A percentile compares a stretch with the other conserved stretches of the same genome.
Conservation (phyloP, 176 grass and related monocot genomes). For the Carex myosuroides region DNA sequence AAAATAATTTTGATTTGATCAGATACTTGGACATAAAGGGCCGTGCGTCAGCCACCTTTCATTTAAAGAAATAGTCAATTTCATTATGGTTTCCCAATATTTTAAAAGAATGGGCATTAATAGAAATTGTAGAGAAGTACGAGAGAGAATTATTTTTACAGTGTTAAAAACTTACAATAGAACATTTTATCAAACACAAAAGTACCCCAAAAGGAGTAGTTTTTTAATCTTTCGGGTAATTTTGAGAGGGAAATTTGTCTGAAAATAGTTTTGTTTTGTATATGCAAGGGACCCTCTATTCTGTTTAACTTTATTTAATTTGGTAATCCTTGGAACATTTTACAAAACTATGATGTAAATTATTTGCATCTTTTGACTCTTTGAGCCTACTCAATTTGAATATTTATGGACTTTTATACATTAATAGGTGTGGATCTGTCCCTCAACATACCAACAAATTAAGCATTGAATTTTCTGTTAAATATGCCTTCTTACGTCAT, state of each 20-base stretch:
- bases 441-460: not conserved
- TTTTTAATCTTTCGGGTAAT: not conserved
- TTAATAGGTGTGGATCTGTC: slow-evolving; percentile 1
- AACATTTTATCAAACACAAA: not conserved
- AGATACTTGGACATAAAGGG: not conserved
- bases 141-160: not conserved
- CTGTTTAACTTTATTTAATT: not conserved
- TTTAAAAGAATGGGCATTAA: not conserved
- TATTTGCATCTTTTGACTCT: not conserved
- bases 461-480: not conserved
- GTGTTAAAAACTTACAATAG: not conserved
- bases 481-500: not conserved
- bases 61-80: not conserved
- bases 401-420: not conserved
- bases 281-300: not conserved
- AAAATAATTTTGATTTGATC: not conserved
- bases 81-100: not conserved
- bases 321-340: not conserved
- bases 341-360: not conserved
- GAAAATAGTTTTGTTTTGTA: not conserved
- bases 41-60: not conserved
- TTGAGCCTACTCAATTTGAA: not conserved
- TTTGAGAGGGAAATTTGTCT: not conserved
- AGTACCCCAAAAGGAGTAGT: not conserved
- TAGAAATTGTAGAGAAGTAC: not conserved